Conservation (phyloP, 306 rosid genomes). For the Acacia acuminata region DNA sequence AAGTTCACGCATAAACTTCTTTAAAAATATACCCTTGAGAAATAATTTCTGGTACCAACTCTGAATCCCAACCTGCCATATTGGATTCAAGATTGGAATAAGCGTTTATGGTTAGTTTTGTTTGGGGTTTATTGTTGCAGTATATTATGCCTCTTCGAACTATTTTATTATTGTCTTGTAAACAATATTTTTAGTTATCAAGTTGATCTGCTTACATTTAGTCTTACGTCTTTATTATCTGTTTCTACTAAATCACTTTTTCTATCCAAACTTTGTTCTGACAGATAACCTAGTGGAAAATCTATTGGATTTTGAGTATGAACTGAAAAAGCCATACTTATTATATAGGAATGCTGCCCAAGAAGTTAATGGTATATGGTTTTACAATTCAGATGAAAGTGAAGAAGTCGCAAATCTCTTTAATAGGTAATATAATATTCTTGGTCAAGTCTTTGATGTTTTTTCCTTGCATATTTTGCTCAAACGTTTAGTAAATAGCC, state of each 20-base stretch:
- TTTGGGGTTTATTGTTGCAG: not conserved
- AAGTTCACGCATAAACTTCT: not conserved
- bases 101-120: not conserved
- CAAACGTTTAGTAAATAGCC: slow-evolving; percentile 13
- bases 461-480: slow-evolving; percentile 17
- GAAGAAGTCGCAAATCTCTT: slow-evolving; percentile 95
- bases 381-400: slow-evolving; percentile 88
- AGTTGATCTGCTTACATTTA: not conserved
- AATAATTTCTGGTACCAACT: not conserved
- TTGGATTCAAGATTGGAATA: not conserved
- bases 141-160: not conserved
- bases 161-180: not conserved
- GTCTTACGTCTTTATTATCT: slow-evolving; percentile 9
- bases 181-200: not conserved
- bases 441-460: slow-evolving; percentile 1
- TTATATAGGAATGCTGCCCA: slow-evolving; percentile 88
- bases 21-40: not conserved
- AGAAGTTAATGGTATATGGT: slow-evolving; percentile 99
- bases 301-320: slow-evolving; percentile 93
- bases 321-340: slow-evolving; percentile 84
- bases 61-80: not conserved
- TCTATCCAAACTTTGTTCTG: slow-evolving; percentile 30
- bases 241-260: slow-evolving; percentile 23
- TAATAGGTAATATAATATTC: slow-evolving; percentile 52
- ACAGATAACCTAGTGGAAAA: slow-evolving; percentile 95